Evolutionary conservation across 495 filamentous ascomycete genomes (phyloP), one percentile per base, ranked within the genome.

Genomic region (Lasiosphaeria miniovina): DNA sequence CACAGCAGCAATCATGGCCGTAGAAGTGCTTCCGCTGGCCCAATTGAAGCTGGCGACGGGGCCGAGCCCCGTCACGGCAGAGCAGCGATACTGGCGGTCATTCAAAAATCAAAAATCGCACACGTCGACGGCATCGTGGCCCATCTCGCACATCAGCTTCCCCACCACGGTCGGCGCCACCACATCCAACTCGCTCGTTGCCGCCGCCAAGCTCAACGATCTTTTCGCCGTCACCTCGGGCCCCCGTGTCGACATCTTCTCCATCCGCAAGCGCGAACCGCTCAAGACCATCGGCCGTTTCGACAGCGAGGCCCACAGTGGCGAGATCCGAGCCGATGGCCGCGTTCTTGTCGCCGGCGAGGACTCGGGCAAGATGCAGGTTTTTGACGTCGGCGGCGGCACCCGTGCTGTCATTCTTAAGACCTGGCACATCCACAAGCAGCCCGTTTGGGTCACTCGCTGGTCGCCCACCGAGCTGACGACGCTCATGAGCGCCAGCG

Each of bases 371-470:
- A 81, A 86, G 48, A 89, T 99, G 49, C 95, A 98, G 71, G 90
- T 96, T 12, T 99, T 98, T 68, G 95, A 99, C 65, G 83, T 94
- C 55, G 85, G 81, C 24, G 61, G 61, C 7, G 68, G 68, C 40
- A 74, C 71, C 6, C 90, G 90, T 45, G 84, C 94, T 57, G 91
- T 93, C 1, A 96, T 98, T 58, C 74, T 99, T 68, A 94, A 94
- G 80, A 96, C 94, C 51, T 99, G 94, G 95, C 86, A 86, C 61
- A 86, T 93, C 49, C 94, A 98, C 74, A 93, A 93, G 75, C 92
- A 96, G 78, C 90, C 95, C 45, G 92, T 96, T 40, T 96, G 94
- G 88, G 84, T 87, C 31, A 90, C 90, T 48, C 89, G 89, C 65
- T 98, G 94, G 79, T 90, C 87, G 17, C 92, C 92, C 7, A 85